Evolutionary conservation across 169 alveolate species (phyloP).

Genomic region (Plasmodium vivax): DNA sequence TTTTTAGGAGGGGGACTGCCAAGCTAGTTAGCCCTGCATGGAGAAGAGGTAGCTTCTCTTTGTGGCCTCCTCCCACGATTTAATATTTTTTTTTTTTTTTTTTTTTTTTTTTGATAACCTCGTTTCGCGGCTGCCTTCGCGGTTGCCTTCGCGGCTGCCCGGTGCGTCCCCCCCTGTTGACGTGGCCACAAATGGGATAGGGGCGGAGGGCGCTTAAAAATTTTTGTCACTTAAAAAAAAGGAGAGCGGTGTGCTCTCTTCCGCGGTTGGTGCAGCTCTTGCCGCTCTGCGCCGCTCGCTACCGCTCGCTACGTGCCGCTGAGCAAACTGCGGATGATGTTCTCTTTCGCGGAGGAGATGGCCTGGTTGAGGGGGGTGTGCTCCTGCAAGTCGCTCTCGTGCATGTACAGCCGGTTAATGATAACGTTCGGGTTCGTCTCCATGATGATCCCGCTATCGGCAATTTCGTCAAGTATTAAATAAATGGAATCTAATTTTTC

Average conservation of each 20-base stretch:
- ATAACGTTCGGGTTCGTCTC: conserved; percentile 42
- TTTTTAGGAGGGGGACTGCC: background rate
- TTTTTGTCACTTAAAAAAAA: background rate
- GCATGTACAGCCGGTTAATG: conserved; percentile 38
- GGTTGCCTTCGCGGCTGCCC: background rate
- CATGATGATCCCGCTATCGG: conserved; percentile 81
- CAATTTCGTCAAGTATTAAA: conserved; percentile 81
- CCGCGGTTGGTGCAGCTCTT: background rate
- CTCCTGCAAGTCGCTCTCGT: conserved; percentile 56
- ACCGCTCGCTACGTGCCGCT: conserved; percentile 18
- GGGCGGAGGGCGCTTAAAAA: background rate
- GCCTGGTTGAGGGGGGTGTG: conserved; percentile 60
- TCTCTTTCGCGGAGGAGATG: conserved; percentile 62
- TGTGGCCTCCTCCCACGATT: background rate
- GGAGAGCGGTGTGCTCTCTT: background rate
- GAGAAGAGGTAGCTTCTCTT: background rate
- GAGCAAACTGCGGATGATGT: conserved; percentile 45
- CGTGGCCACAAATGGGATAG: background rate
- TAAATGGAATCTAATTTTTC: conserved; percentile 81
- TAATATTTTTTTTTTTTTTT: too few species aligned
- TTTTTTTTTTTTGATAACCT: background rate
- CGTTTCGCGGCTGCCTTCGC: background rate
- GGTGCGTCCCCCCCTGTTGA: background rate
- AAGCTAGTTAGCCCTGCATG: background rate
- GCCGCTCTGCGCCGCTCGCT: background rate